phyloP scores from a whole-genome alignment of 768 basidiomycete species.

The Terana coerulea region DNA sequence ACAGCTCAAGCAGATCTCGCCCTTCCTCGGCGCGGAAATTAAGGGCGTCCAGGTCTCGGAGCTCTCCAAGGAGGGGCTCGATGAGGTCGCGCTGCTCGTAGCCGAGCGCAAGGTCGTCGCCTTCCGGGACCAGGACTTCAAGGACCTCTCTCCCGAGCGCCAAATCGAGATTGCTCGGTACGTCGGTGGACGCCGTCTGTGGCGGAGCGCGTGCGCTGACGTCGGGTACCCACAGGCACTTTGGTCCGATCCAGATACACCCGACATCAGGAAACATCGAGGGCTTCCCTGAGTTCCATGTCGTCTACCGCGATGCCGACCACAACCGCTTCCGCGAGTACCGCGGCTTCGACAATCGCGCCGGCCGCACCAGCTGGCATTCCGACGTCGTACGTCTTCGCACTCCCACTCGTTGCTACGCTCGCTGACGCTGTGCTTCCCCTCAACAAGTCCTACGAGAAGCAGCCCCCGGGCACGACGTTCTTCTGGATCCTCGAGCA shows the following conservation, averaged over 20 bases:
- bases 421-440: background rate
- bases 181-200: background rate
- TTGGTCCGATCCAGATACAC: conserved; percentile 26
- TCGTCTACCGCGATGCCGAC: conserved; percentile 50
- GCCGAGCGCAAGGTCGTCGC: conserved; percentile 52
- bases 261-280: conserved; percentile 47
- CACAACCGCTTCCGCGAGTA: conserved; percentile 42
- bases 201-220: background rate
- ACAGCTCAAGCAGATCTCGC: conserved; percentile 38
- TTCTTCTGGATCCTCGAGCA: conserved; percentile 56
- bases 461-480: conserved; percentile 51
- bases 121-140: conserved; percentile 62
- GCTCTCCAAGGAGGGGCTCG: conserved; percentile 45
- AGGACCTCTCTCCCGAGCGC: conserved; percentile 47
- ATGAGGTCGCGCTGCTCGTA: conserved; percentile 32
- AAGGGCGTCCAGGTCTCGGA: conserved; percentile 50
- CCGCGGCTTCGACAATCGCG: conserved; percentile 34
- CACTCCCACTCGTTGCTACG: background rate
- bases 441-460: conserved; percentile 44
- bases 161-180: conserved; percentile 46
- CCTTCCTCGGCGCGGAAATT: conserved; percentile 50
- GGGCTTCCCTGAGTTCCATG: conserved; percentile 56
- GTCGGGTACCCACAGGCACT: conserved; percentile 15
- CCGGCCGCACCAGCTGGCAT: conserved; percentile 46
- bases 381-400: conserved; percentile 44